phyloP scores from a whole-genome alignment of 2,329 filamentous ascomycete species.

The Talaromyces marneffei region DNA sequence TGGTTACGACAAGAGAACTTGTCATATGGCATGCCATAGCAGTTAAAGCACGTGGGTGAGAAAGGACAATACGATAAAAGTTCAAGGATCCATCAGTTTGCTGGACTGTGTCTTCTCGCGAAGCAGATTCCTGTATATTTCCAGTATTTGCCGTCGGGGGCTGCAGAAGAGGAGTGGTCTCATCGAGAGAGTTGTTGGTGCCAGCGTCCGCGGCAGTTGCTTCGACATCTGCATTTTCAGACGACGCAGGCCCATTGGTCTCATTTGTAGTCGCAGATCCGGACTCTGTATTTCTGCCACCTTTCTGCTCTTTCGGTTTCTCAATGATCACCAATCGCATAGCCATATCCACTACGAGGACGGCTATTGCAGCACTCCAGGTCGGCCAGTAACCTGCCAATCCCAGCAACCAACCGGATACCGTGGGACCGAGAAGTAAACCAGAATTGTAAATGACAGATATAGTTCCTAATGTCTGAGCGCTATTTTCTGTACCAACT shows the following conservation, averaged over 20 bases:
- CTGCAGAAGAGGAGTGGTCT: slow-evolving; percentile 3
- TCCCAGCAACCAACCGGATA: slow-evolving; percentile 25
- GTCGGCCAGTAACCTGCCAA: slow-evolving; percentile 26
- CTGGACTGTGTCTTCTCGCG: neutral
- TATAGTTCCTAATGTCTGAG: slow-evolving; percentile 24
- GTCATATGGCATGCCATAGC: slow-evolving; percentile 42
- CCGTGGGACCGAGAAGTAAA: slow-evolving; percentile 24
- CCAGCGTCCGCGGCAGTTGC: neutral
- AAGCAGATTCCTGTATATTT: neutral
- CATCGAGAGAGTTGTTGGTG: neutral
- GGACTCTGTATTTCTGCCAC: neutral
- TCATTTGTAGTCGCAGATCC: neutral
- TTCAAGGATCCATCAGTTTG: neutral
- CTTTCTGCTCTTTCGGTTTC: slow-evolving; percentile 2
- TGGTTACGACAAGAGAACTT: slow-evolving; percentile 47
- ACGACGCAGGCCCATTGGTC: too few relatives aligned
- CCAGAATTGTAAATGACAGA: slow-evolving; percentile 23
- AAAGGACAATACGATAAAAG: slow-evolving; percentile 37
- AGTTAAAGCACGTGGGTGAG: slow-evolving; percentile 38
- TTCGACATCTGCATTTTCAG: slow-evolving; percentile 1
- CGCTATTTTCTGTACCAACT: slow-evolving; percentile 22
- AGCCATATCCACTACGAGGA: slow-evolving; percentile 25
- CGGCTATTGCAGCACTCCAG: slow-evolving; percentile 24
- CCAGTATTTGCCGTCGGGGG: neutral
- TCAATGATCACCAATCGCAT: slow-evolving; percentile 29